Percentiles rank a stretch among this genome's conserved stretches.
Conservation (phyloP, 1,284 basidiomycete species). For the Vanrija pseudolonga region DNA sequence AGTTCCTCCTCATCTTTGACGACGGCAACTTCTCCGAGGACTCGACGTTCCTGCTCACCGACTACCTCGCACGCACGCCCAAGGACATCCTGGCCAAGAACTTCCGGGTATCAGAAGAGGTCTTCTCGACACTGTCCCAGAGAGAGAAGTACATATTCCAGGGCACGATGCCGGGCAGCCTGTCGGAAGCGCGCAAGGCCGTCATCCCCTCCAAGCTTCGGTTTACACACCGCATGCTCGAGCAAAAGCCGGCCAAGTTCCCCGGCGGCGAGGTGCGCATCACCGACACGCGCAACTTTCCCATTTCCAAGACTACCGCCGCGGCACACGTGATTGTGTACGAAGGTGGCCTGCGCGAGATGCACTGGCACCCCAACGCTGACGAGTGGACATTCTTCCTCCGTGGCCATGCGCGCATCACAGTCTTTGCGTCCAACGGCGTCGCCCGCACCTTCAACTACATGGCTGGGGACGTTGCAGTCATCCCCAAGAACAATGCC, state of each 20-base stretch:
- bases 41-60: constrained; percentile 59
- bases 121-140: constrained; percentile 51
- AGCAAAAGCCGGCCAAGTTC: constrained; percentile 46
- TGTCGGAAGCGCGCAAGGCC: constrained; percentile 9
- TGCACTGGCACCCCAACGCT: constrained; percentile 68
- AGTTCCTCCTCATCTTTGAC: constrained; percentile 65
- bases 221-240: constrained; percentile 36
- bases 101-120: constrained; percentile 58
- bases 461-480: constrained; percentile 63
- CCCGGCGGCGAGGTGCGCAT: constrained; percentile 62
- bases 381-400: constrained; percentile 42
- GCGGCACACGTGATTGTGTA: constrained; percentile 66
- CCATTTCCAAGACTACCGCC: constrained; percentile 58
- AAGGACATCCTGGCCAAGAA: constrained; percentile 66
- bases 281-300: constrained; percentile 61
- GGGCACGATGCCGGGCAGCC: constrained; percentile 24
- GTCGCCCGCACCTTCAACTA: constrained; percentile 67
- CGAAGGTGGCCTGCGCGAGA: constrained; percentile 61
- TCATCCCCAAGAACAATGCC: constrained; percentile 53
- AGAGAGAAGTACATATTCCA: constrained; percentile 66
- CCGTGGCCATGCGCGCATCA: constrained; percentile 59
- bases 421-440: constrained; percentile 60
- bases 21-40: constrained; percentile 65
- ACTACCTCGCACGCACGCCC: constrained; percentile 57
- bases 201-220: constrained; percentile 14